These are phyloP conservation scores for Ustilago hordei DNA, from an alignment of 1,284 basidiomycete species.

Conservation along the genomic window DNA sequence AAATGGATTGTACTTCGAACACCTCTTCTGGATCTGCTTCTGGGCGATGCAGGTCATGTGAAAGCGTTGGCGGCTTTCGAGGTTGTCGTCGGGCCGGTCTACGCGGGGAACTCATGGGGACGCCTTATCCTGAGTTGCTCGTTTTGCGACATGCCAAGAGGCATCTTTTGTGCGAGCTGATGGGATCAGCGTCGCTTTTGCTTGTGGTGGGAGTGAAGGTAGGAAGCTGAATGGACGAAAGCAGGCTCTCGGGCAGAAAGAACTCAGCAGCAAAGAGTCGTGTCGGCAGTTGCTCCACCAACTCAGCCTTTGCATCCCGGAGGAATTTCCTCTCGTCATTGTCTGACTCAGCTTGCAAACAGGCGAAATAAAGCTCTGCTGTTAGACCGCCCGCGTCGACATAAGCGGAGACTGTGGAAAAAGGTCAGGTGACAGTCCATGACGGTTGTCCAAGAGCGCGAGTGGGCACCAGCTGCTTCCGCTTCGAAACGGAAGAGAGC, in stretches of 20 bases:
- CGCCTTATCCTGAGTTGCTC: not conserved
- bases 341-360: slow-evolving; percentile 7
- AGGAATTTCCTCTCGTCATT: too few relatives aligned
- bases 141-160: not conserved
- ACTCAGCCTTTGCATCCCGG: slow-evolving; percentile 2
- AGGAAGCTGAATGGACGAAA: not conserved
- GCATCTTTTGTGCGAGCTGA: slow-evolving; percentile 6
- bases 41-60: slow-evolving; percentile 31
- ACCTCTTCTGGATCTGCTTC: slow-evolving; percentile 44
- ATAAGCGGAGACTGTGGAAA: too few relatives aligned
- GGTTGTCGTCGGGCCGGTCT: slow-evolving; percentile 15
- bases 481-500: too few relatives aligned
- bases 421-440: too few relatives aligned
- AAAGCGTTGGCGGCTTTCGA: slow-evolving; percentile 34
- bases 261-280: not conserved
- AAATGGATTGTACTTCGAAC: slow-evolving; percentile 42
- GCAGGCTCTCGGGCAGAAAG: not conserved
- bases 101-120: slow-evolving; percentile 21
- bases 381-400: too few relatives aligned
- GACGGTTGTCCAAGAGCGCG: too few relatives aligned
- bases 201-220: not conserved
- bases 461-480: too few relatives aligned
- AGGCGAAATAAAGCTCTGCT: too few relatives aligned
- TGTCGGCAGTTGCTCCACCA: slow-evolving; percentile 4
- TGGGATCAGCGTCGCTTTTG: not conserved